A percentile compares a stretch with the other conserved stretches of the same genome.
Evolutionary conservation across 2,329 filamentous ascomycete species (phyloP).

Genomic region (Coniochaeta sp.): DNA sequence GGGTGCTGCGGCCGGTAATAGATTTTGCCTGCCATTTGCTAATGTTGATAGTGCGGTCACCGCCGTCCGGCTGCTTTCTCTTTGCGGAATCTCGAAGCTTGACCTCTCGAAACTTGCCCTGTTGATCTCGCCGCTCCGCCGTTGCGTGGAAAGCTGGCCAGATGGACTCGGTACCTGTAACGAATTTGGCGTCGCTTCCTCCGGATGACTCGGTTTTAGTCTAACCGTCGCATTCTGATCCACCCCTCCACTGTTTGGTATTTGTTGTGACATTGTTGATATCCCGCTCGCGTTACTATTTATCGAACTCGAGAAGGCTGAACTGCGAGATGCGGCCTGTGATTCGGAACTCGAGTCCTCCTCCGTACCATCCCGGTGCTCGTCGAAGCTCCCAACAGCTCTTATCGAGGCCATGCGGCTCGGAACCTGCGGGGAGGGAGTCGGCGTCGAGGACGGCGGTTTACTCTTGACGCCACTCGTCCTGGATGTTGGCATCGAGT

Average conservation of each 20-base stretch:
- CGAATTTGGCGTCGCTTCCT: background rate
- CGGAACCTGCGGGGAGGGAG: constrained; percentile 12
- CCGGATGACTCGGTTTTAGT: constrained; percentile 23
- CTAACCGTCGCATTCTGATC: constrained; percentile 24
- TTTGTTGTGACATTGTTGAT: constrained; percentile 27
- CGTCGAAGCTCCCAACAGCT: constrained; percentile 48
- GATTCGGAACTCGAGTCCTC: constrained; percentile 32
- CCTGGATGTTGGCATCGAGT: constrained; percentile 16
- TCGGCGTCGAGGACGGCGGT: constrained; percentile 12
- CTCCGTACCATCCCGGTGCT: constrained; percentile 12
- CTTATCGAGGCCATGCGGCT: constrained; percentile 38
- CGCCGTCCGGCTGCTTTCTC: constrained; percentile 1
- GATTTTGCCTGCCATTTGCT: constrained; percentile 5
- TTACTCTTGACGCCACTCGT: constrained; percentile 15
- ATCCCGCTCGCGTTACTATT: constrained; percentile 44
- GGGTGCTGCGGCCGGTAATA: background rate
- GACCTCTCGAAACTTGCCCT: constrained; percentile 18
- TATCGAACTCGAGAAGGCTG: constrained; percentile 47
- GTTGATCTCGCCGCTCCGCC: background rate
- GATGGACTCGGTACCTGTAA: background rate
- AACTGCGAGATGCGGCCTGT: constrained; percentile 26
- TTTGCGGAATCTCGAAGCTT: constrained; percentile 1
- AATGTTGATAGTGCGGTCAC: constrained; percentile 16
- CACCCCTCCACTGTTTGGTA: constrained; percentile 11
- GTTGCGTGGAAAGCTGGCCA: background rate